Base-by-base conservation (phyloP, 2,329 filamentous ascomycete species). In the Alternaria panax region DNA sequence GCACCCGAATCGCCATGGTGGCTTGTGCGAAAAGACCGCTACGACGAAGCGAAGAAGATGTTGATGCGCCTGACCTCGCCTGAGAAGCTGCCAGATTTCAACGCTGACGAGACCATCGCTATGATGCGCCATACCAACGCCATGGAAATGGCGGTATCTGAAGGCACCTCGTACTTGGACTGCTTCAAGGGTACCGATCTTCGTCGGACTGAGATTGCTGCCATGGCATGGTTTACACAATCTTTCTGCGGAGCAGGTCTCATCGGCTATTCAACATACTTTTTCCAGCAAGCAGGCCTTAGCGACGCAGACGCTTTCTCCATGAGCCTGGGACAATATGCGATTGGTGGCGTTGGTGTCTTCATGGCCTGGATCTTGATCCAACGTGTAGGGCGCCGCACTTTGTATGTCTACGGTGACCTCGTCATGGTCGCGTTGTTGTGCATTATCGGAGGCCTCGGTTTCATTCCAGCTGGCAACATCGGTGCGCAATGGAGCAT, bases 81-180 rank as follows among this genome's bases (percentile, higher is more conserved):
- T 5, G 71, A 77, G 14, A 75, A 69, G 59, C 66, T 73, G 30
- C 63, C 67, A 5, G 85, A 89, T 34, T 75, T 75, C 69, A 73
- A 76, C 47, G 68, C 70, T 51, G 70, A 77, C 56, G 69, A 77
- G 40, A 95, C 91, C 0, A 84, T 96, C 61, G 88, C 91, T 68
- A 95, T 96, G 92, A 96, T 96, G 90, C 87, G 92, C 4, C 91
- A 95, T 73, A 96, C 92, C 4, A 93, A 91, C 6, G 90, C 90
- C 1, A 81, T 96, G 14, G 93, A 96, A 75, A 85, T 91, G 72
- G 82, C 87, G 76, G 88, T 92, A 8, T 71, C 70, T 38, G 81
- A 81, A 12, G 92, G 92, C 36, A 87, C 90, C 8, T 88, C 85
- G 36, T 96, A 95, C 78, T 78, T 86, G 67, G 92, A 96, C 76